Base-by-base conservation (phyloP, 106 monocot genomes). In the Alisma plantagoaquatica region DNA sequence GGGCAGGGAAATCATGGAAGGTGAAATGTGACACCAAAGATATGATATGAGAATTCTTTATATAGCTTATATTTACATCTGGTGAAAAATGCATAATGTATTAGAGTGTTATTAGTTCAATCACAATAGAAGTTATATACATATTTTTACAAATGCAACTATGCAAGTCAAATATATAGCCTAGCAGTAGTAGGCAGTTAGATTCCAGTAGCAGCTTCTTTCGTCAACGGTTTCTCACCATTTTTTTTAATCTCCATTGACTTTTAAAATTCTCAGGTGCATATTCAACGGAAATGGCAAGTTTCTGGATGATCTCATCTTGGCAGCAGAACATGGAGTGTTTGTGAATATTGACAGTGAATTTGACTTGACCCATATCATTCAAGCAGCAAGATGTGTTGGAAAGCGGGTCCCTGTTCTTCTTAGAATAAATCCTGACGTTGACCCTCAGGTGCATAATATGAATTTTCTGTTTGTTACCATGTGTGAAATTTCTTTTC, bases 391-490 rank as follows among this genome's bases (percentile, higher is more conserved):
- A 25, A 96, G 89, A 65, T 27, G 73, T 33, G 68, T 59, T 6
- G 89, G 89, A 59, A 88, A 84, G 75, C 72, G 52, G 71, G 78
- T 96, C 33, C 70, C 70, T 10, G 84, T 96, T 68, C 74, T 96
- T 47, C 96, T 96, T 49, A 72, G 96, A 46, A 96, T 89, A 63
- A 96, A 96, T 69, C 96, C 96, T 20, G 96, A 96, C 74, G 96
- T 96, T 7, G 96, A 96, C 77, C 88, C 96, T 27, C 88, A 96
- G 96, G 96, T n/a, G n/a, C n/a, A n/a, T n/a, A n/a, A n/a, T n/a
- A n/a, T n/a, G n/a, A n/a, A n/a, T n/a, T n/a, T n/a, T n/a, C n/a
- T n/a, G n/a, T n/a, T n/a, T n/a, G n/a, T n/a, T n/a, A n/a, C n/a
- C n/a, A n/a, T n/a, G n/a, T n/a, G n/a, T n/a, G n/a, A n/a, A n/a